Percentiles rank a stretch among this genome's conserved stretches.
Evolutionary conservation across 177 flowering plant genomes (phyloP).

Genomic region (Telopea speciosissima): DNA sequence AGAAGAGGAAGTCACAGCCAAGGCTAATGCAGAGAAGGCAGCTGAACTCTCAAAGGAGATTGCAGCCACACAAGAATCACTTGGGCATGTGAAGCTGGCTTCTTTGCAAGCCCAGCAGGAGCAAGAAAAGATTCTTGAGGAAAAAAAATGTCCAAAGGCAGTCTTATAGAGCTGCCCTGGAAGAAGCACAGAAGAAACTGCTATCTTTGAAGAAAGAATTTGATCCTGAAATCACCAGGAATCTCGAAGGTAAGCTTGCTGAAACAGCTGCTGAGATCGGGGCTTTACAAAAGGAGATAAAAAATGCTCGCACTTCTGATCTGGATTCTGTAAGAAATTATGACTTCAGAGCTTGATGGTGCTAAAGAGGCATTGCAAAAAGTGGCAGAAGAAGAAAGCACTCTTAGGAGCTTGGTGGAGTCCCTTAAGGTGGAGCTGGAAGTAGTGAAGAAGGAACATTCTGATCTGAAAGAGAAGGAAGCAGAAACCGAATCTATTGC

Average conservation of each 20-base stretch:
- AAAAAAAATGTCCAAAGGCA: too few relatives aligned
- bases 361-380: slow-evolving; percentile 73
- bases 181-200: too few relatives aligned
- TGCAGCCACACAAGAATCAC: slow-evolving; percentile 42
- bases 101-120: too few relatives aligned
- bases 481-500: slow-evolving; percentile 72
- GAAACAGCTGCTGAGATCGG: slow-evolving; percentile 50
- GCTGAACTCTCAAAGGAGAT: slow-evolving; percentile 66
- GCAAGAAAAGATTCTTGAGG: too few relatives aligned
- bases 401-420: slow-evolving; percentile 51
- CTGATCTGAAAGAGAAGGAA: slow-evolving; percentile 71
- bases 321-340: slow-evolving; percentile 53
- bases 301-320: slow-evolving; percentile 55
- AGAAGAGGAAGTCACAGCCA: slow-evolving; percentile 49
- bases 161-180: too few relatives aligned
- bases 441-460: slow-evolving; percentile 66
- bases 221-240: too few relatives aligned
- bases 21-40: slow-evolving; percentile 46
- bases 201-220: too few relatives aligned
- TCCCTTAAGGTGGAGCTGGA: slow-evolving; percentile 70
- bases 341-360: slow-evolving; percentile 67
- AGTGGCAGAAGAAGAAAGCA: slow-evolving; percentile 68
- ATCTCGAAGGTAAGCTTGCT: too few relatives aligned
- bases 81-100: slow-evolving; percentile 63
- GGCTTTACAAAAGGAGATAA: slow-evolving; percentile 46